Evolutionary conservation across 108 stramenopile species (phyloP).

Genomic region (Aurantiochytrium sp.): DNA sequence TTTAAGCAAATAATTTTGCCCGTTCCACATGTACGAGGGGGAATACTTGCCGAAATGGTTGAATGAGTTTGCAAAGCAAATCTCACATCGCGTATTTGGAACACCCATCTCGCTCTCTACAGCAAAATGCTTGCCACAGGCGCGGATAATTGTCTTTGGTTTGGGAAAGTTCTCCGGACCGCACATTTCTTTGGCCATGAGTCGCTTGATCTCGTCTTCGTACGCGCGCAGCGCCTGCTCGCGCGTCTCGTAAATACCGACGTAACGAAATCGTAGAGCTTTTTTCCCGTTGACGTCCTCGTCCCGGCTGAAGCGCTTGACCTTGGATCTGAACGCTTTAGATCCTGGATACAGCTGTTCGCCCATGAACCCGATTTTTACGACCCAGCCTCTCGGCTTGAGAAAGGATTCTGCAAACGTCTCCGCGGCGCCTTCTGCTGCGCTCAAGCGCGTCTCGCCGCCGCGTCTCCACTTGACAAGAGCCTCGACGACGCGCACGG

Average conservation of each 20-base stretch:
- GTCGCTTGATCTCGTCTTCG: neutral
- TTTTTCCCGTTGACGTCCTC: neutral
- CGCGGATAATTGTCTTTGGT: neutral
- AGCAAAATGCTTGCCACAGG: neutral
- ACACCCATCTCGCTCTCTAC: slow-evolving; percentile 15
- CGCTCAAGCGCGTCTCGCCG: neutral
- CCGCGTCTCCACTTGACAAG: neutral
- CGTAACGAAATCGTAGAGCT: neutral
- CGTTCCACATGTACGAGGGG: neutral
- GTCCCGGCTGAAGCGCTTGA: slow-evolving; percentile 1
- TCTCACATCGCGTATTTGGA: neutral
- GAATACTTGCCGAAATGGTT: neutral
- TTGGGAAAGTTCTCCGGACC: neutral
- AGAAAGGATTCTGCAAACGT: neutral
- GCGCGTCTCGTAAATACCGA: neutral
- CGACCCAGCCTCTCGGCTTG: neutral
- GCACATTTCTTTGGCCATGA: neutral
- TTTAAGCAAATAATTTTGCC: neutral
- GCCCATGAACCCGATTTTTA: neutral
- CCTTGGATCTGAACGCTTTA: neutral
- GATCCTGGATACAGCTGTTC: neutral
- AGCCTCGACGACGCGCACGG: slow-evolving; percentile 1
- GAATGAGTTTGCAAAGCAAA: neutral
- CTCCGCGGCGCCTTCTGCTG: neutral
- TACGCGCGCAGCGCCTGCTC: neutral